Percentiles rank a stretch among this genome's conserved stretches.
These are phyloP conservation scores for Trichothecium sympodiale DNA, from an alignment of 2,329 filamentous ascomycete species.

Conservation along the genomic window DNA sequence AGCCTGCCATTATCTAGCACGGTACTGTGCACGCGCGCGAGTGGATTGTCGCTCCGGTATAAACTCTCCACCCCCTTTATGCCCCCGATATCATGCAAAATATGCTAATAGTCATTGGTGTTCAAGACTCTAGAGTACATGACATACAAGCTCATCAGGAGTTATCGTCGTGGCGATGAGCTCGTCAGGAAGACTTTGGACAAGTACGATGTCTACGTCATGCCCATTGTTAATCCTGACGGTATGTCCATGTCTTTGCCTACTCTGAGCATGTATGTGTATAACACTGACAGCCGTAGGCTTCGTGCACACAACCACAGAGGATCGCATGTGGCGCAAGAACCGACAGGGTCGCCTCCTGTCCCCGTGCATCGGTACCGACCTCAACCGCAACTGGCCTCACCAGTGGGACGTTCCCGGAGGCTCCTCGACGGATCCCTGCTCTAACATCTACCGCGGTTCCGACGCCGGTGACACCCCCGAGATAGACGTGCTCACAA, in stretches of 20 bases:
- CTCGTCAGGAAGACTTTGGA: constrained; percentile 29
- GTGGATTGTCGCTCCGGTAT: constrained; percentile 36
- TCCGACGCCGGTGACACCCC: constrained; percentile 26
- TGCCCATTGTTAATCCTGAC: constrained; percentile 52
- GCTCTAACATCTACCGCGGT: constrained; percentile 32
- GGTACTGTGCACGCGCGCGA: constrained; percentile 49
- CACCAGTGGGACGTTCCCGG: constrained; percentile 34
- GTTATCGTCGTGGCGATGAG: constrained; percentile 10
- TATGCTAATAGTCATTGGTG: not conserved
- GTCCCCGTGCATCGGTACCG: constrained; percentile 30
- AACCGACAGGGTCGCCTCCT: constrained; percentile 29
- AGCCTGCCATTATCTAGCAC: constrained; percentile 44
- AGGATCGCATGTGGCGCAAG: constrained; percentile 45
- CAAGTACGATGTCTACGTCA: constrained; percentile 55
- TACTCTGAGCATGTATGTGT: not conserved
- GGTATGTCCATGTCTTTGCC: no score
- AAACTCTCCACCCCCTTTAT: constrained; percentile 8
- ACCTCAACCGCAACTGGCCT: constrained; percentile 46
- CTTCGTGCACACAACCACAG: constrained; percentile 42
- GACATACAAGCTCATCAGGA: constrained; percentile 31
- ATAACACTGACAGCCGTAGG: constrained; percentile 20
- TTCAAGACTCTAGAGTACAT: constrained; percentile 38
- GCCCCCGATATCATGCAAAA: no score
- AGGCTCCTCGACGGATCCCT: constrained; percentile 34
- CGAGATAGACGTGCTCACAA: constrained; percentile 33